Evolutionary conservation across 768 basidiomycete species (phyloP).

Genomic region (Mycena pura): DNA sequence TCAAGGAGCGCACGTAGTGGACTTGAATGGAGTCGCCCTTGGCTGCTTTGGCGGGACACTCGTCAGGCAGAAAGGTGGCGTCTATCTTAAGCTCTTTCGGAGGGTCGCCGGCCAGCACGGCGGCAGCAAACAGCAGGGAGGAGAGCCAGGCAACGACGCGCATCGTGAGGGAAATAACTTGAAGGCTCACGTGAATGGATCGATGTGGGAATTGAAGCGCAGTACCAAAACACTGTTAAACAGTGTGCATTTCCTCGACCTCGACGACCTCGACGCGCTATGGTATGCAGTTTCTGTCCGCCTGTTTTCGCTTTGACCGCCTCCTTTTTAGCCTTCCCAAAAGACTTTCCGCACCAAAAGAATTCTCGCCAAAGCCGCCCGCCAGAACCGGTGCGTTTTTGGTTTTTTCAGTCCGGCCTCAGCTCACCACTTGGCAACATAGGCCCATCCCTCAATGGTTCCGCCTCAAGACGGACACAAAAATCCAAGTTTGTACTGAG

Average conservation of each 20-base stretch:
- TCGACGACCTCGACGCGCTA: slow-evolving; percentile 39
- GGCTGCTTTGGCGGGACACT: slow-evolving; percentile 60
- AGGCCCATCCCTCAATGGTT: slow-evolving; percentile 99
- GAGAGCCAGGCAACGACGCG: slow-evolving; percentile 57
- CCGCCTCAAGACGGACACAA: slow-evolving; percentile 94
- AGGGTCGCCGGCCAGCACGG: slow-evolving; percentile 53
- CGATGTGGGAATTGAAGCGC: too few species aligned
- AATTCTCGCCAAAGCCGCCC: slow-evolving; percentile 93
- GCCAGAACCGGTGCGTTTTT: slow-evolving; percentile 87
- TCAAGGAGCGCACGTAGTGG: slow-evolving; percentile 66
- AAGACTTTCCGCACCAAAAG: slow-evolving; percentile 98
- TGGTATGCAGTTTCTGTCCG: slow-evolving; percentile 47
- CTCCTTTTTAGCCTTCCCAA: slow-evolving; percentile 86
- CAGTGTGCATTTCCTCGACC: slow-evolving; percentile 48
- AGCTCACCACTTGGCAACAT: neutral
- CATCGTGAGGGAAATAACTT: slow-evolving; percentile 45
- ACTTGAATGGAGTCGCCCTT: slow-evolving; percentile 73
- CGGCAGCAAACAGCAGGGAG: slow-evolving; percentile 51
- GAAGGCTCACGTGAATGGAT: neutral
- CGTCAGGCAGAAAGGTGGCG: slow-evolving; percentile 62
- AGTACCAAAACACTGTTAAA: slow-evolving; percentile 34
- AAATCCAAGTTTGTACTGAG: slow-evolving; percentile 76
- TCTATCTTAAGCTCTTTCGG: slow-evolving; percentile 68
- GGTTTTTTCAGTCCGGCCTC: neutral
- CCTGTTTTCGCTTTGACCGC: neutral